Base-by-base conservation (phyloP, 352 stramenopile species). In the Globisporangium sylvaticum region DNA sequence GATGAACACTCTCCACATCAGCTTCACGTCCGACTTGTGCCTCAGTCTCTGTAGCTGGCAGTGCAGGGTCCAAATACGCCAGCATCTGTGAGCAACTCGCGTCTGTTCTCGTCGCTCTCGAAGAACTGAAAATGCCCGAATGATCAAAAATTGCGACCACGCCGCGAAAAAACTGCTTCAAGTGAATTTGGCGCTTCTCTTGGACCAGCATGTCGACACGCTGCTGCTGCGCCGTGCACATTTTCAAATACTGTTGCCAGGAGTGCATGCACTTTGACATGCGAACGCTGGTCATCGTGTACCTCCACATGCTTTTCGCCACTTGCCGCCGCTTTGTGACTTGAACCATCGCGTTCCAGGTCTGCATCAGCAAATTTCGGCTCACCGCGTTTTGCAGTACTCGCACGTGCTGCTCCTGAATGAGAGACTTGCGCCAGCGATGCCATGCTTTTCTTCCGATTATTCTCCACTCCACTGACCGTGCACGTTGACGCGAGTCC, bases 251-350 rank as follows among this genome's bases (percentile, higher is more conserved):
- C n/a, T 53, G 56, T 20, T 60, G 55, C 64, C 64, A 69, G n/a
- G n/a, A 34, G 18, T 48, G n/a, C 20, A 69, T 1, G 10, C 42
- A 27, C 46, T 62, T 58, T 20, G 18, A 46, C 46, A 60, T 5
- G 1, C 64, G 68, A 12, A 71, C 58, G 4, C 46, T 66, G n/a
- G 42, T 10, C 31, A 59, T 57, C 31, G 65, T 53, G 48, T 72
- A 74, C 39, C 53, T 58, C 69, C 65, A 72, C 59, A 74, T 69
- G 22, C 58, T 68, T n/a, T 57, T 31, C 3, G 69, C 65, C 15
- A 75, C 69, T 18, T 69, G 55, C 37, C 66, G 48, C 9, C 69
- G 69, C 50, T 75, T 75, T 18, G 66, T 72, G 4, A 75, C 14
- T 22, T 74, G 69, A 25, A 64, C 44, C 14, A 70, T 46, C 9